Conservation (phyloP, 139 green algal species). For the Deuterostichococcus epilithicus region DNA sequence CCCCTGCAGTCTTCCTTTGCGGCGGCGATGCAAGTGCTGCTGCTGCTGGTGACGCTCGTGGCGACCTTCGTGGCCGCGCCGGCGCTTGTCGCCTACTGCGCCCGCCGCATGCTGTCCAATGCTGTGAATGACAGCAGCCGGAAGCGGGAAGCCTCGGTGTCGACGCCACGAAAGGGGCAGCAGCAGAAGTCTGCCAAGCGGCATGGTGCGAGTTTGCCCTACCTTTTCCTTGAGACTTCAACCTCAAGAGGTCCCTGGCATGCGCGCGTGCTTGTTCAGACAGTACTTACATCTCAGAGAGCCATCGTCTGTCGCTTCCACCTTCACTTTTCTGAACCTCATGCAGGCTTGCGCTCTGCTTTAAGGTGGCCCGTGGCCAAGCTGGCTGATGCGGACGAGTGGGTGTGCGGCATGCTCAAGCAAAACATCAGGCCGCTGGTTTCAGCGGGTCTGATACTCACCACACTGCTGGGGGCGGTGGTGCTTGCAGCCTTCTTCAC, state of each 20-base stretch:
- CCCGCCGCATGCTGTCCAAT: background rate
- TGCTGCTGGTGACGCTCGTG: conserved; percentile 20
- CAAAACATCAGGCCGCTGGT: conserved; percentile 40
- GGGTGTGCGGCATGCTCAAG: conserved; percentile 15
- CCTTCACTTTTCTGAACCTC: too few species aligned
- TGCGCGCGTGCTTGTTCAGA: too few species aligned
- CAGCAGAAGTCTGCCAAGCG: too few species aligned
- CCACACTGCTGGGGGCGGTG: conserved; percentile 42
- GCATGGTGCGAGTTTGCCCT: too few species aligned
- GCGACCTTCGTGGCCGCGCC: background rate
- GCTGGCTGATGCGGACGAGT: conserved; percentile 6
- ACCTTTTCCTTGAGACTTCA: too few species aligned
- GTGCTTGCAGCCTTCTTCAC: conserved; percentile 39
- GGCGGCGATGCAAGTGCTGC: conserved; percentile 24
- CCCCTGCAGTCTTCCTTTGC: conserved; percentile 18
- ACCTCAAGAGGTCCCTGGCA: too few species aligned
- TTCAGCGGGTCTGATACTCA: conserved; percentile 27
- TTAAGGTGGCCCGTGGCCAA: background rate
- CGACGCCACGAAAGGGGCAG: background rate
- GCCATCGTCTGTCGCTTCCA: too few species aligned
- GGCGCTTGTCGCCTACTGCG: background rate
- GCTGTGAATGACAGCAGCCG: background rate
- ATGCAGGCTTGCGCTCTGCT: background rate
- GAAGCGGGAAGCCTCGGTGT: background rate
- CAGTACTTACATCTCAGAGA: too few species aligned